phyloP scores from a whole-genome alignment of 768 basidiomycete species.

The Obba rivulosa region DNA sequence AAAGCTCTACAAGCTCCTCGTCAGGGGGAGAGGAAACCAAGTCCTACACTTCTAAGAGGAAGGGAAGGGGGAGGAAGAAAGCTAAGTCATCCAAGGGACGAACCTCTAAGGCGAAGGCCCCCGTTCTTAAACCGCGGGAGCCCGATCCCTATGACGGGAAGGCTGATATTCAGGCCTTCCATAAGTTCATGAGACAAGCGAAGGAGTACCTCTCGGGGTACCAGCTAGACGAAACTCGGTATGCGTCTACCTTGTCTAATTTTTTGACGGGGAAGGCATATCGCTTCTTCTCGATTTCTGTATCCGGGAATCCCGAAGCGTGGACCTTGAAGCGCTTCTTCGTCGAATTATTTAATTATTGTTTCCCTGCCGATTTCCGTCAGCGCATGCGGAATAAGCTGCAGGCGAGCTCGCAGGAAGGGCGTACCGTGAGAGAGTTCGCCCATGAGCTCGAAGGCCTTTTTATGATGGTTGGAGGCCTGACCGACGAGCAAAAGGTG shows the following conservation, averaged over 20 bases:
- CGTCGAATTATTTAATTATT: constrained; percentile 18
- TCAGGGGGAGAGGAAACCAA: too few species aligned
- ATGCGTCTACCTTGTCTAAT: constrained; percentile 1
- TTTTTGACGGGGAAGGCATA: constrained; percentile 19
- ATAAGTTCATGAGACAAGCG: constrained; percentile 11
- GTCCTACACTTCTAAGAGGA: too few species aligned
- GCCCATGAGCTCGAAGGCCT: constrained; percentile 13
- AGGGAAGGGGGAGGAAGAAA: too few species aligned
- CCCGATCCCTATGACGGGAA: constrained; percentile 9
- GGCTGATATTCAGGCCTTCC: constrained; percentile 7
- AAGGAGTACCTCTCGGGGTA: constrained; percentile 7
- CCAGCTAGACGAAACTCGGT: not conserved
- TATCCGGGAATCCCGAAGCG: constrained; percentile 5
- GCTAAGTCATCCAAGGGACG: too few species aligned
- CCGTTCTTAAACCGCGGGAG: constrained; percentile 3
- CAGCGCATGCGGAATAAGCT: constrained; percentile 7
- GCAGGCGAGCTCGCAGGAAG: not conserved
- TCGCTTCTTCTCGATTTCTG: constrained; percentile 19
- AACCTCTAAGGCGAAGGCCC: too few species aligned
- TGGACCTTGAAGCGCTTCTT: constrained; percentile 13
- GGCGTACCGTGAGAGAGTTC: constrained; percentile 7
- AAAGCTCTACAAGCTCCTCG: too few species aligned
- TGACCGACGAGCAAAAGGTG: not conserved
- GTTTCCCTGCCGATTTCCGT: constrained; percentile 17
- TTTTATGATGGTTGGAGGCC: constrained; percentile 9